A percentile compares a stretch with the other conserved stretches of the same genome.
Conservation (phyloP, 2,329 filamentous ascomycete genomes). For the Fusarium concolor region DNA sequence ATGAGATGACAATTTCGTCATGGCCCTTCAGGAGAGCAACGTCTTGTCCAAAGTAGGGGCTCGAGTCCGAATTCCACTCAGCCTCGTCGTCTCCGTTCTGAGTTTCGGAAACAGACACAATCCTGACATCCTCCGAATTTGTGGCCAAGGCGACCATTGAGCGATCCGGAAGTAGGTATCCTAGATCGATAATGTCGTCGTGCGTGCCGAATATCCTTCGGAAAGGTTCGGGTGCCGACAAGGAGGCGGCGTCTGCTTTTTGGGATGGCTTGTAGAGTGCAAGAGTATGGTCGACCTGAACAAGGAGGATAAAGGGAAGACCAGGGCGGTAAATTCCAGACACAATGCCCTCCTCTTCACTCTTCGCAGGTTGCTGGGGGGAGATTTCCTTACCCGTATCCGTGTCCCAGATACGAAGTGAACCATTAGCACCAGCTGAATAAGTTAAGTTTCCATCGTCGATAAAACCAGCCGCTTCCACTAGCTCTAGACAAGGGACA, state of each 20-base stretch:
- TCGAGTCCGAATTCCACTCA: conserved; percentile 43
- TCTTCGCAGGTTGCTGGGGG: conserved; percentile 71
- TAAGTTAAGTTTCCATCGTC: conserved; percentile 78
- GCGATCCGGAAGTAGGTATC: conserved; percentile 82
- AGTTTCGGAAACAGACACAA: conserved; percentile 76
- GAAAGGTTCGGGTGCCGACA: conserved; percentile 63
- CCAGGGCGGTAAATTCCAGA: conserved; percentile 74
- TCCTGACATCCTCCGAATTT: conserved; percentile 91
- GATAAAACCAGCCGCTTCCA: conserved; percentile 87
- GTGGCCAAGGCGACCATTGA: conserved; percentile 91
- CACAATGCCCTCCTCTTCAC: conserved; percentile 75
- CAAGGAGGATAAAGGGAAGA: conserved; percentile 78
- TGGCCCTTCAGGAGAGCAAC: conserved; percentile 88
- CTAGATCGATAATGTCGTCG: conserved; percentile 96
- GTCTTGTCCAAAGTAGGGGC: conserved; percentile 87
- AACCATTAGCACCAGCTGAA: conserved; percentile 86
- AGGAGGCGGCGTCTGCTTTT: conserved; percentile 50
- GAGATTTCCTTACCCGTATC: conserved; percentile 83
- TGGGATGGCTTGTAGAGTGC: conserved; percentile 72
- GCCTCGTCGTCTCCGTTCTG: conserved; percentile 36
- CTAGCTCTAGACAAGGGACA: conserved; percentile 84
- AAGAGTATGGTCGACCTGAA: conserved; percentile 91
- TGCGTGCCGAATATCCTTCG: conserved; percentile 94
- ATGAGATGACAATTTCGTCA: conserved; percentile 92
- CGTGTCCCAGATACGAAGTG: conserved; percentile 85